Base-by-base conservation (phyloP, 2,329 filamentous ascomycete species). In the Pestalotiopsis sp. region DNA sequence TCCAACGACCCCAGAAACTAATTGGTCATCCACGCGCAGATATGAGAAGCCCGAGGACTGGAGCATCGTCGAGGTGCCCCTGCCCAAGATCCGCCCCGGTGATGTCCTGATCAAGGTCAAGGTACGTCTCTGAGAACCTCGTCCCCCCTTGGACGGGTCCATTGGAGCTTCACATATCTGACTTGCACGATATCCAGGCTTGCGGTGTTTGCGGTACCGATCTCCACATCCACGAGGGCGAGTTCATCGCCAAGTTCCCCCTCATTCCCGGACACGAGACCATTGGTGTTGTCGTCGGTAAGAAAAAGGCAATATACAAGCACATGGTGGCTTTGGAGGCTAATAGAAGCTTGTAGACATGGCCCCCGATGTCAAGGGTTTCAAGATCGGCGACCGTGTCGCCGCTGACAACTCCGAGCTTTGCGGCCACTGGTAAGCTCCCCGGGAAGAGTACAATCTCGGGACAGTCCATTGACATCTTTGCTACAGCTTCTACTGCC, bases 181-280 rank as follows among this genome's bases (percentile, higher is more conserved):
- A 61, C 58, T 35, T 38, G 11, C 7, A n/a, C 13, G 26, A 20
- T 39, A 3, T 4, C 24, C 30, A 77, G 76, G 74, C 76, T 64
- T 78, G 76, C 64, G 76, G 76, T 73, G 77, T 77, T 64, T 75
- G 75, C 63, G 79, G 79, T 71, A 81, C 79, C 67, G 77, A 83
- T 68, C 67, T 78, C 77, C 87, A 90, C 74, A 89, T 89, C 73
- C 89, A 92, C 75, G 87, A 91, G 77, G 90, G 90, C 74, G 89
- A 92, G 79, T 92, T 92, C 72, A 83, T 84, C 57, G 82, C 81
- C 71, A 81, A 89, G 80, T 91, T 91, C 75, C 89, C 89, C 64
- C 81, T 91, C 68, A 89, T 91, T 73, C 89, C 89, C 68, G 89
- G 89, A 63, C 90, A 92, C 73, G 90, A 92, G 77, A 91, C 89